phyloP scores from a whole-genome alignment of 148 eudicot genomes.

The Suaeda aralocaspica region DNA sequence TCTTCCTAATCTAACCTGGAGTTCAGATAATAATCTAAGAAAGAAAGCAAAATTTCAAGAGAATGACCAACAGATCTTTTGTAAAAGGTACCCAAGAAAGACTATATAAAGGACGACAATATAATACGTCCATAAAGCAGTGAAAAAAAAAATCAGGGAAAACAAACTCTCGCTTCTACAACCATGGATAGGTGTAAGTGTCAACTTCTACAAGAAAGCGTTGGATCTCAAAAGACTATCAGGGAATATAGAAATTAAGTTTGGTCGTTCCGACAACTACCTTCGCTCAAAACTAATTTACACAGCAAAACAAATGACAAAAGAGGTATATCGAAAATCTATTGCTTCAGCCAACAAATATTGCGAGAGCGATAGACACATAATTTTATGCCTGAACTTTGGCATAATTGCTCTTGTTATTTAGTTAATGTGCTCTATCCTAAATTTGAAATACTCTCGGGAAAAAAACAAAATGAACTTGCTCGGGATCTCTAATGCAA shows the following conservation, averaged over 20 bases:
- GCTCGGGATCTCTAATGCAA: neutral
- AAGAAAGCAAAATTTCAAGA: neutral
- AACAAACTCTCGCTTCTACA: neutral
- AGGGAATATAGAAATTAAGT: neutral
- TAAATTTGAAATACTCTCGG: neutral
- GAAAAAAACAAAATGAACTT: neutral
- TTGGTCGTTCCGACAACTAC: neutral
- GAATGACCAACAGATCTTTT: constrained; percentile 1
- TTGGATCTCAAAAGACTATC: neutral
- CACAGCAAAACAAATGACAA: neutral
- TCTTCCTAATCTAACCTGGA: constrained; percentile 32
- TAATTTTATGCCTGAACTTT: too few species aligned
- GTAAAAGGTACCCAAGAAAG: constrained; percentile 3
- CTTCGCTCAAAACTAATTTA: neutral
- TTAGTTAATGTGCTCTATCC: neutral
- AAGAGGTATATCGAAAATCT: neutral
- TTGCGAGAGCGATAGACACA: neutral
- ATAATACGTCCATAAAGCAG: neutral
- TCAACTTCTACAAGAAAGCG: neutral
- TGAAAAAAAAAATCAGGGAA: neutral
- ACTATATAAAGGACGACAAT: too few species aligned
- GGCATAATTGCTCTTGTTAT: too few species aligned
- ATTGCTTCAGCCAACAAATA: neutral
- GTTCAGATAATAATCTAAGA: constrained; percentile 23
- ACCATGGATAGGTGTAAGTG: too few species aligned